These are phyloP conservation scores for Clarireedia paspali DNA, from an alignment of 2,329 filamentous ascomycete species.

Conservation along the genomic window DNA sequence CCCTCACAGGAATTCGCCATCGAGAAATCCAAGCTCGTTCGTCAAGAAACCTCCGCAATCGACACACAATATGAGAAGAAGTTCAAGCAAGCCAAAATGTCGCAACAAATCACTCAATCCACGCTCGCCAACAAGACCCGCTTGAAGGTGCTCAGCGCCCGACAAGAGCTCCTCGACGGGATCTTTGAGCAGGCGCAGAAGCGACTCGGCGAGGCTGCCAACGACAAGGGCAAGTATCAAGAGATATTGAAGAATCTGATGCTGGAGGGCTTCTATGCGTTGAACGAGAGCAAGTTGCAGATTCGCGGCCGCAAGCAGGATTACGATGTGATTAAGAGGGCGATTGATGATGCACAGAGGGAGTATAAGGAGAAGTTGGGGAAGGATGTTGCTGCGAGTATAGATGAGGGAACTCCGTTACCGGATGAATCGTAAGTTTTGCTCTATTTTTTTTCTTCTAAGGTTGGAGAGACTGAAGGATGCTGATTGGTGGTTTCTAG, in stretches of 20 bases:
- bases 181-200: conserved; percentile 77
- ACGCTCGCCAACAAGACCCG: conserved; percentile 95
- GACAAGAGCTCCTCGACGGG: conserved; percentile 84
- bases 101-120: conserved; percentile 95
- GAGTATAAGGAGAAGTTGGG: conserved; percentile 77
- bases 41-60: conserved; percentile 88
- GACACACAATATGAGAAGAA: conserved; percentile 95
- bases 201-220: conserved; percentile 58
- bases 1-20: conserved; percentile 72
- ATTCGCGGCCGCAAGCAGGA: conserved; percentile 76
- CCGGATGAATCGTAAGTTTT: conserved; percentile 73
- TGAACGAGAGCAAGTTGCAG: conserved; percentile 71
- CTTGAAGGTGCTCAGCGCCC: conserved; percentile 75
- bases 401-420: conserved; percentile 74
- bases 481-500: conserved; percentile 38
- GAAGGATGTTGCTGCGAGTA: conserved; percentile 58
- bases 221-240: conserved; percentile 70
- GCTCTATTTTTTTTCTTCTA: not conserved
- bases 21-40: conserved; percentile 97
- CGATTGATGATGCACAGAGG: conserved; percentile 64
- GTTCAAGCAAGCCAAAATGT: conserved; percentile 97
- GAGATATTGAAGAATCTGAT: conserved; percentile 70
- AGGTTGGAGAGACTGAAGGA: not conserved
- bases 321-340: conserved; percentile 66
- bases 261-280: conserved; percentile 81